These are phyloP conservation scores for Ustilago hordei DNA, from an alignment of 1,284 basidiomycete genomes.

Conservation along the genomic window DNA sequence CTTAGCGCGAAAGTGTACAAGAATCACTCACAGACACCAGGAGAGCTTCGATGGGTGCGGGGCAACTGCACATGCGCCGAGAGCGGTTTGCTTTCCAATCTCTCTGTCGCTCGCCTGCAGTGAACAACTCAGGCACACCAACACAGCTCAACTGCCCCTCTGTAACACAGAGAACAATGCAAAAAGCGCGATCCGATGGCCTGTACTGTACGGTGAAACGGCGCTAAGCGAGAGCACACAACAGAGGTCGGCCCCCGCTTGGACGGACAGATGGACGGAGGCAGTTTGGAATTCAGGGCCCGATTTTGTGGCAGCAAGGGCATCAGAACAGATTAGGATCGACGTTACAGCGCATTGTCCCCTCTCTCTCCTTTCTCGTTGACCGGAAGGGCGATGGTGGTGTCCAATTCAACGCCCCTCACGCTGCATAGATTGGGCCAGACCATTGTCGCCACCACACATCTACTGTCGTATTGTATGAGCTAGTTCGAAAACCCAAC, in stretches of 20 bases:
- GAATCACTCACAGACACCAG: neutral
- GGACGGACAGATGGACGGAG: neutral
- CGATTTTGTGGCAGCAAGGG: neutral
- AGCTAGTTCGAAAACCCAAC: neutral
- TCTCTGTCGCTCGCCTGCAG: neutral
- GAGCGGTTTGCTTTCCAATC: neutral
- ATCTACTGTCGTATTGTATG: neutral
- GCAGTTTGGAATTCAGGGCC: neutral
- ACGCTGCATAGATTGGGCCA: constrained; percentile 4
- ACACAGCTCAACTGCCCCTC: neutral
- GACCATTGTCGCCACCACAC: neutral
- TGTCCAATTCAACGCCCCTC: neutral
- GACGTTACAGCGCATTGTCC: constrained; percentile 9
- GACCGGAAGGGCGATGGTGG: neutral
- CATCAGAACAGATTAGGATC: constrained; percentile 1
- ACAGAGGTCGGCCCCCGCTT: neutral
- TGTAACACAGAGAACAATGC: neutral
- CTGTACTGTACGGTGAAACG: constrained; percentile 4
- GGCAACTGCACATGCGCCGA: neutral
- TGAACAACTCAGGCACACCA: neutral
- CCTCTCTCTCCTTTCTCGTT: neutral
- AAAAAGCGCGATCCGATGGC: neutral
- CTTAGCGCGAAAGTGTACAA: constrained; percentile 5
- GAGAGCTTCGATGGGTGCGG: neutral
- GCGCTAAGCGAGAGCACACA: neutral